Conservation (phyloP, 768 basidiomycete species). For the Suillus paluster region DNA sequence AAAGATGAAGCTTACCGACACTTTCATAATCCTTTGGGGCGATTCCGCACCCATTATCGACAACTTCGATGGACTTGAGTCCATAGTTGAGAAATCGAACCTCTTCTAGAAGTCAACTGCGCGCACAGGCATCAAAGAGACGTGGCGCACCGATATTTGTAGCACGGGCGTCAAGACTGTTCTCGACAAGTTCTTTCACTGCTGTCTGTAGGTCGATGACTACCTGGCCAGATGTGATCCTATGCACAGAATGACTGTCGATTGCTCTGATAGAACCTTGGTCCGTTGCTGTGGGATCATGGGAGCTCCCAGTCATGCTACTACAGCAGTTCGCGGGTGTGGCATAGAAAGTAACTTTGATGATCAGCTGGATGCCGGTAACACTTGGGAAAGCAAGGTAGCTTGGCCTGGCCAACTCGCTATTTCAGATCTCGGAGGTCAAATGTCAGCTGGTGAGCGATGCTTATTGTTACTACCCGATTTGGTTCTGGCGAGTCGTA, state of each 20-base stretch:
- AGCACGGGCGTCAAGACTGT: constrained; percentile 92
- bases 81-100: constrained; percentile 91
- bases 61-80: constrained; percentile 77
- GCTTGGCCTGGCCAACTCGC: neutral
- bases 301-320: neutral
- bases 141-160: constrained; percentile 73
- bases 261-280: constrained; percentile 55
- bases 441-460: neutral
- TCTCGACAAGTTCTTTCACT: constrained; percentile 96
- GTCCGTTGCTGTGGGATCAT: neutral
- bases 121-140: neutral
- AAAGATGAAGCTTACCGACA: constrained; percentile 59
- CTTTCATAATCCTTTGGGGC: constrained; percentile 72
- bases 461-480: neutral
- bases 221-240: constrained; percentile 94
- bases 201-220: constrained; percentile 92
- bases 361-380: neutral
- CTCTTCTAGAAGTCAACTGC: constrained; percentile 51
- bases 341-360: neutral
- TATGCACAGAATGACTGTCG: constrained; percentile 78
- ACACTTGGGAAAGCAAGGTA: neutral
- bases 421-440: neutral
- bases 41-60: constrained; percentile 94
- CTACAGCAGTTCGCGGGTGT: neutral
- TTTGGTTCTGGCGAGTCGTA: neutral